Conservation (phyloP, 2,329 filamentous ascomycete species). For the Talaromyces sp. region DNA sequence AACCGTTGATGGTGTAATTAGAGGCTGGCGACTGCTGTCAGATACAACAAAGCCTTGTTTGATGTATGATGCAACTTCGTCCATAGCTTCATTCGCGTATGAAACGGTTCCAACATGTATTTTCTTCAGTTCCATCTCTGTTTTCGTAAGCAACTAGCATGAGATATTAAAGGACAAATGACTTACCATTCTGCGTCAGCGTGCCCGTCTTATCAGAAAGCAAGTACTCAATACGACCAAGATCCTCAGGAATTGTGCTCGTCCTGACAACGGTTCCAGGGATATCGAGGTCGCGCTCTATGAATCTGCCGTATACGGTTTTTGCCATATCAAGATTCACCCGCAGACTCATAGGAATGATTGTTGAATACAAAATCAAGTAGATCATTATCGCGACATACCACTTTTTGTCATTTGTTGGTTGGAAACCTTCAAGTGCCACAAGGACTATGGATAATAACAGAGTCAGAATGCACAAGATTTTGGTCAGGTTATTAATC, state of each 20-base stretch:
- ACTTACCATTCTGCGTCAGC: slow-evolving; percentile 76
- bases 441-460: slow-evolving; percentile 84
- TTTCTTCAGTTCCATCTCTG: slow-evolving; percentile 97
- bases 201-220: slow-evolving; percentile 98
- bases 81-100: slow-evolving; percentile 98
- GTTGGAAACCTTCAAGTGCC: slow-evolving; percentile 74
- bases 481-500: slow-evolving; percentile 96
- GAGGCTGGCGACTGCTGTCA: slow-evolving; percentile 45
- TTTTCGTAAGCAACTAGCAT: slow-evolving; percentile 23
- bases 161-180: neutral
- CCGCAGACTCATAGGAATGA: slow-evolving; percentile 92
- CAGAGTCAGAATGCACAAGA: slow-evolving; percentile 83
- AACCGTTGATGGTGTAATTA: slow-evolving; percentile 74
- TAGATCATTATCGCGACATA: slow-evolving; percentile 99
- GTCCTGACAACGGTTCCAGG: slow-evolving; percentile 90
- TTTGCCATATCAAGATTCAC: slow-evolving; percentile 98
- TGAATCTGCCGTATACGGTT: slow-evolving; percentile 92
- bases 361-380: slow-evolving; percentile 96
- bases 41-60: slow-evolving; percentile 68
- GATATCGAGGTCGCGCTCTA: slow-evolving; percentile 86
- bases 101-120: slow-evolving; percentile 97
- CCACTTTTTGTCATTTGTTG: slow-evolving; percentile 59
- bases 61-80: slow-evolving; percentile 85
- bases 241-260: slow-evolving; percentile 93
- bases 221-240: slow-evolving; percentile 93